Evolutionary conservation across 2,329 filamentous ascomycete genomes (phyloP).

Genomic region (Lizonia empirigonia): DNA sequence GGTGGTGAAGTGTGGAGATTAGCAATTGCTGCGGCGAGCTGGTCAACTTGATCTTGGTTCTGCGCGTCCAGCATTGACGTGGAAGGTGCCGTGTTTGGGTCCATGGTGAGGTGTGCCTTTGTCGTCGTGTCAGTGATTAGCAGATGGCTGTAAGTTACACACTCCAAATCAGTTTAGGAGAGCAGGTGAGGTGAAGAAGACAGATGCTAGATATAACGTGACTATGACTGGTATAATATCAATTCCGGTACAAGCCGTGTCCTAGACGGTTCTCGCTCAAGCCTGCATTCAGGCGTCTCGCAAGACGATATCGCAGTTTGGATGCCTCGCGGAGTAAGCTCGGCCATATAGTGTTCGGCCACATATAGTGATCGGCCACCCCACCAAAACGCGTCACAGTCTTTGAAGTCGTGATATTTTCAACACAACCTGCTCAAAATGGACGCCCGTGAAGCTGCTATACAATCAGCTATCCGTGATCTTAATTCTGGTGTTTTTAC

Average conservation of each 20-base stretch:
- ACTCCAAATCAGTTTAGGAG: too few relatives aligned
- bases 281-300: background rate
- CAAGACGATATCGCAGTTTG: background rate
- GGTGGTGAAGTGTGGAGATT: conserved; percentile 26
- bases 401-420: too few relatives aligned
- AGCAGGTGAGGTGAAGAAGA: background rate
- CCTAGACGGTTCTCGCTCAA: background rate
- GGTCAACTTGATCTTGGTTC: conserved; percentile 19
- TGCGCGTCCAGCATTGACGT: conserved; percentile 21
- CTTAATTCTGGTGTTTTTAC: too few relatives aligned
- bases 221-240: background rate
- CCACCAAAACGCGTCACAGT: too few relatives aligned
- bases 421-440: too few relatives aligned
- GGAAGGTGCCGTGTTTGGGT: background rate
- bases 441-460: too few relatives aligned
- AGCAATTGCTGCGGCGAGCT: conserved; percentile 34
- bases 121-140: background rate
- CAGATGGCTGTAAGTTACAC: background rate
- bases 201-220: background rate
- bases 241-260: background rate
- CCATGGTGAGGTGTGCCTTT: background rate
- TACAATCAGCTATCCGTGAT: too few relatives aligned
- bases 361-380: too few relatives aligned
- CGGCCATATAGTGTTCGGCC: too few relatives aligned
- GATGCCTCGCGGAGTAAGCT: conserved; percentile 11